Conservation (phyloP, 768 basidiomycete genomes). For the Paxillus rubicundulus region DNA sequence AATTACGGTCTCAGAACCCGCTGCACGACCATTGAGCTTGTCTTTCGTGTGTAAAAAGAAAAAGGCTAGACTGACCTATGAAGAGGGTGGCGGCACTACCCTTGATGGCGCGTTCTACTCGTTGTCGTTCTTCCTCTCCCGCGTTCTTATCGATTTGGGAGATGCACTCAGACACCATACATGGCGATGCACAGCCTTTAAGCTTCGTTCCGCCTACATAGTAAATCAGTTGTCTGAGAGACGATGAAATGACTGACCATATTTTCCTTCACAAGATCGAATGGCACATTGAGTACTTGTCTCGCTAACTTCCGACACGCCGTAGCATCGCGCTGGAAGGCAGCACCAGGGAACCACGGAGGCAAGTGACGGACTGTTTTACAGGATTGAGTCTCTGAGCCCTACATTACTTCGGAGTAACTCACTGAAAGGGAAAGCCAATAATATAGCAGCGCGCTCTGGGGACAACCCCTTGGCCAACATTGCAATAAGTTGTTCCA, state of each 20-base stretch:
- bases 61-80: background rate
- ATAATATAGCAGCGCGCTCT: constrained; percentile 1
- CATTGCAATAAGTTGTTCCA: background rate
- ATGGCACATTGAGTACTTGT: constrained; percentile 9
- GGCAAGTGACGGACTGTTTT: constrained; percentile 20
- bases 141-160: background rate
- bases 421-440: constrained; percentile 20
- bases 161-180: constrained; percentile 5
- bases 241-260: constrained; percentile 1
- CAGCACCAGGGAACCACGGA: constrained; percentile 18
- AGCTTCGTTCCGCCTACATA: background rate
- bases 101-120: background rate
- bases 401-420: background rate
- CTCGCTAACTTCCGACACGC: background rate
- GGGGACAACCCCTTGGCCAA: background rate
- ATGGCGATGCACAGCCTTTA: constrained; percentile 6
- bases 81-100: constrained; percentile 2
- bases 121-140: background rate
- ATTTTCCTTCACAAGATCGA: constrained; percentile 13
- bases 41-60: background rate
- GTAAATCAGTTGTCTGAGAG: background rate
- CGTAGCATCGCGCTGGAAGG: background rate
- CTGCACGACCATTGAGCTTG: background rate
- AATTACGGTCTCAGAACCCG: constrained; percentile 6
- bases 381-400: background rate